These are phyloP conservation scores for Rhizopogon sp. DNA, from an alignment of 768 basidiomycete genomes.

Conservation along the genomic window DNA sequence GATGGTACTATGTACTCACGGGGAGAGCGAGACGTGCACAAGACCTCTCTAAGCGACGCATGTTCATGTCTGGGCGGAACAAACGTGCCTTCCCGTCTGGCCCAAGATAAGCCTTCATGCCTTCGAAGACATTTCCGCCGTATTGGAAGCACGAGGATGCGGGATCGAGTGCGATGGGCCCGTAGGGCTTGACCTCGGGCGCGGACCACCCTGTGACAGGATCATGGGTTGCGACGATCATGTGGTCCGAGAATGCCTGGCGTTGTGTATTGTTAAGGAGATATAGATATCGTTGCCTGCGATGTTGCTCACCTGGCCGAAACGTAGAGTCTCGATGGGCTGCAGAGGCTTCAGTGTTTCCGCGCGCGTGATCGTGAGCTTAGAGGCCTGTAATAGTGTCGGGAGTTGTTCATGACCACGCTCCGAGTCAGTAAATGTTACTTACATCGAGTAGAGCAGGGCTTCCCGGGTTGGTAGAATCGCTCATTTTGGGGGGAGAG, in stretches of 20 bases:
- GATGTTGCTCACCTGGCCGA: slow-evolving; percentile 46
- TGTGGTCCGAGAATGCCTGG: slow-evolving; percentile 71
- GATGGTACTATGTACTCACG: slow-evolving; percentile 29
- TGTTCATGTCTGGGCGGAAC: slow-evolving; percentile 83
- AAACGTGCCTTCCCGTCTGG: slow-evolving; percentile 69
- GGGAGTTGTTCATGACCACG: background rate
- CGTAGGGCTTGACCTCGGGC: slow-evolving; percentile 72
- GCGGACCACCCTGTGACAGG: slow-evolving; percentile 62
- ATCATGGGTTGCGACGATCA: slow-evolving; percentile 64
- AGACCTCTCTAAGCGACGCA: slow-evolving; percentile 72
- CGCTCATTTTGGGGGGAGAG: background rate
- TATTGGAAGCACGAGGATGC: slow-evolving; percentile 55
- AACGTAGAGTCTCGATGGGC: slow-evolving; percentile 40
- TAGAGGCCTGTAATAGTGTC: slow-evolving; percentile 42
- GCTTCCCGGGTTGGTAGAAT: background rate
- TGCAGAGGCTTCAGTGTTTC: slow-evolving; percentile 48
- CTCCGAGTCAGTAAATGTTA: background rate
- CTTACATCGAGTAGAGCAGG: slow-evolving; percentile 15
- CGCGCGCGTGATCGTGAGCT: slow-evolving; percentile 43
- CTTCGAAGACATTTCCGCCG: slow-evolving; percentile 55
- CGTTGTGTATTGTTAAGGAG: background rate
- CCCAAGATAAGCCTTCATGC: slow-evolving; percentile 72
- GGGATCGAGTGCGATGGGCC: slow-evolving; percentile 55
- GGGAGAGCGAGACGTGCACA: slow-evolving; percentile 71
- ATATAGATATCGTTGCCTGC: background rate